phyloP scores from a whole-genome alignment of 345 rosid species.

The Psidium guajava region DNA sequence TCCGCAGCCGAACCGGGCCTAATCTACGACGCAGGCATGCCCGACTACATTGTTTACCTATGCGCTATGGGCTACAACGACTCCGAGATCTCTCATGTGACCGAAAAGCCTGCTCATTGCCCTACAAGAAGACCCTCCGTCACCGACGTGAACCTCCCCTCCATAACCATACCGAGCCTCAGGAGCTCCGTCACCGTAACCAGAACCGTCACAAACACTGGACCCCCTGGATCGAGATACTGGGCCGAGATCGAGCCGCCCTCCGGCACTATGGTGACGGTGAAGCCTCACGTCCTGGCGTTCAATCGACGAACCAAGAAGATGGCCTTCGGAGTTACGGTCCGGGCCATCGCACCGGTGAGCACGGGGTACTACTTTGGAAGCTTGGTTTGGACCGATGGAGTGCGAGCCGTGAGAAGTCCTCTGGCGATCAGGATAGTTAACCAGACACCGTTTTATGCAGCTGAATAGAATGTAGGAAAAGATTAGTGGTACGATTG shows the following conservation, averaged over 20 bases:
- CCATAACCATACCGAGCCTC: constrained; percentile 51
- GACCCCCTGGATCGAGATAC: constrained; percentile 24
- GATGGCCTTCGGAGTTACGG: constrained; percentile 13
- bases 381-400: constrained; percentile 53
- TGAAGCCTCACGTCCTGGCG: constrained; percentile 20
- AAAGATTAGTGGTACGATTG: neutral
- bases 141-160: constrained; percentile 47
- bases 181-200: constrained; percentile 17
- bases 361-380: constrained; percentile 49
- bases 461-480: neutral
- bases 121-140: constrained; percentile 14
- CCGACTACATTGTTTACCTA: constrained; percentile 45
- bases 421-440: constrained; percentile 36
- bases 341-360: neutral
- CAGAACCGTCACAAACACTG: constrained; percentile 53
- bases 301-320: constrained; percentile 12
- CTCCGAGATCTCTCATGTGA: constrained; percentile 21
- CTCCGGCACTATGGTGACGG: constrained; percentile 12
- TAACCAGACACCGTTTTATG: neutral
- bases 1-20: constrained; percentile 50
- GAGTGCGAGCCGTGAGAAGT: constrained; percentile 27
- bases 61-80: constrained; percentile 44
- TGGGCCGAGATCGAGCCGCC: constrained; percentile 35
- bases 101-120: constrained; percentile 14
- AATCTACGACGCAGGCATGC: constrained; percentile 36